Base-by-base conservation (phyloP, 2,329 filamentous ascomycete genomes). In the Sordariomycetes sp. region DNA sequence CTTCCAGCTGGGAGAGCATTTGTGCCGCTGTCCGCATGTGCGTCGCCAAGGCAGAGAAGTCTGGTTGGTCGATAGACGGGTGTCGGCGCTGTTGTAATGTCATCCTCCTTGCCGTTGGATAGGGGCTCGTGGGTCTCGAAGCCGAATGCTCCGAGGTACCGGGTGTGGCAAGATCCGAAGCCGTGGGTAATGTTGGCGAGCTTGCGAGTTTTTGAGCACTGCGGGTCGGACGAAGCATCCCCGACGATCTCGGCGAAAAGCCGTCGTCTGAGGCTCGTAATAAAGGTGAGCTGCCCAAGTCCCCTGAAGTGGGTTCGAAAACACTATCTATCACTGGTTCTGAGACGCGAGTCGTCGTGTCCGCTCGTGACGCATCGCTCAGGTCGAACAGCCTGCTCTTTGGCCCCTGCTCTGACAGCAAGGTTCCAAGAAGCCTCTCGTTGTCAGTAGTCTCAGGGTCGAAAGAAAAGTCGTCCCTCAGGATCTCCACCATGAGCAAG, bases 11-110 rank as follows among this genome's bases (percentile, higher is more conserved):
- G 16, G 89, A 88, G 51, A 94, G 76, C 89, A 94, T 94, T 69
- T 92, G 88, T 16, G 89, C 90, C 3, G 89, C 89, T 3, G 89
- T 91, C 22, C 89, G 83, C 89, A 94, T 94, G 69, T 94, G 89
- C 14, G 89, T 92, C 14, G 89, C 90, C 35, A 94, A 74, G 2
- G 89, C 89, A 12, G 88, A 90, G 63, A 93, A 88, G 66, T 94
- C 89, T 1, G 88, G 86, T 67, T 90, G 88, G 60, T 91, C 88
- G 12, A 75, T 72, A 18, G 80, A 74, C 28, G 76, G 76, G 62
- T 79, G 81, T 54, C 81, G 77, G 56, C 77, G 76, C 53, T 76
- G 74, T 20, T 80, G 75, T 28, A 88, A 64, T 3, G 84, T 83
- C 77, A 85, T 79, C 58, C 83, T 76, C n/a, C 73, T 66, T 11